Evolutionary conservation across 352 stramenopile species (phyloP), one percentile per base, ranked within the genome.

Genomic region (Phytophthora hibernalis): DNA sequence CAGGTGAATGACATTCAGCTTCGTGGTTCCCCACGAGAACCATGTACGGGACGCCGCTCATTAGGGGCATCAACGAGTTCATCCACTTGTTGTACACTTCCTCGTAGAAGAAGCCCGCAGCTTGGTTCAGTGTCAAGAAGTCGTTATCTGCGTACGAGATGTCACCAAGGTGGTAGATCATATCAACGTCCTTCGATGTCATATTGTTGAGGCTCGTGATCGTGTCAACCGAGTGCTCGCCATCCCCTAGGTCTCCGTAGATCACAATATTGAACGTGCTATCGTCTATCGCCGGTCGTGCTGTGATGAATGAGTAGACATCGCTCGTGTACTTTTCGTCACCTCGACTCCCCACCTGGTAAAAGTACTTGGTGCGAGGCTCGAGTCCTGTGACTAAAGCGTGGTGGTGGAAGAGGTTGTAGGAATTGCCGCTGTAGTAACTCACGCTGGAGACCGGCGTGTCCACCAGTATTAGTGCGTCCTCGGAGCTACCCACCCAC

Each of bases 61-160:
- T 89, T 48, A 84, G 37, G 2, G 81, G 69, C 30, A 73, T 65
- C 30, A 95, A 54, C 53, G 71, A 57, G 52, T 89, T 85, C 83
- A 97, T 93, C 76, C 78, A 97, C 56, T 83, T 74, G 71, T 97
- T 94, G 74, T 88, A 97, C 5, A 83, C 80, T 44, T 95, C 77
- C 45, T 97, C 89, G 71, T 95, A 97, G 56, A 91, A 91, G 75
- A 97, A 97, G 0, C 81, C 75, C 0, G 77, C 48, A 8, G 38
- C 44, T 49, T 87, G 63, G 2, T 49, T 64, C 20, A 40, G 26
- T 18, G 21, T 67, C 40, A 64, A 55, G 48, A 70, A 77, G 40
- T 72, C 63, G 21, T 76, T 47, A 37, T 79, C 73, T 0, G 71
- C 69, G 40, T 80, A 92, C 61, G 72, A 81, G 22, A 93, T 85